Evolutionary conservation across 768 basidiomycete genomes (phyloP).

Genomic region (Lentinula edodes): DNA sequence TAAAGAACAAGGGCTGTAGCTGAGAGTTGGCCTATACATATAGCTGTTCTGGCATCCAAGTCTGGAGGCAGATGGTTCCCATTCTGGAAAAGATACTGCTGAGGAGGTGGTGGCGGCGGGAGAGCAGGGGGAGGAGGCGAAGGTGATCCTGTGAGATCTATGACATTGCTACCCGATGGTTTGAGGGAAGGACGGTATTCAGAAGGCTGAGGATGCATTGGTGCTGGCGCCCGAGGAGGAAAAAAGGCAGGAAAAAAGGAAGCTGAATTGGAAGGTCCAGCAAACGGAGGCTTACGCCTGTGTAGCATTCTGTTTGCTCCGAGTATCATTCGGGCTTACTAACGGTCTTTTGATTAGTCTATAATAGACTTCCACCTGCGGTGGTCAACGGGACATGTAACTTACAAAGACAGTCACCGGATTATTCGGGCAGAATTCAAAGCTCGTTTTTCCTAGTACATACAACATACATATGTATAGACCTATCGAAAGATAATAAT

Average conservation of each 20-base stretch:
- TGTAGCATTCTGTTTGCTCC: background rate
- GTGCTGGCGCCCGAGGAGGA: conserved; percentile 15
- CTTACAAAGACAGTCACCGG: background rate
- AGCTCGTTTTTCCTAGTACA: no score
- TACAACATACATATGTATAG: no score
- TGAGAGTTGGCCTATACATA: conserved; percentile 84
- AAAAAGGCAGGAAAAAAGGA: no score
- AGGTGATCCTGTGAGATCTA: conserved; percentile 72
- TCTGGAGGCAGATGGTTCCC: conserved; percentile 41
- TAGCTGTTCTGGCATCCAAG: conserved; percentile 72
- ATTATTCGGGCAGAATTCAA: background rate
- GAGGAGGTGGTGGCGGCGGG: conserved; percentile 25
- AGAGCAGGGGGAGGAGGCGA: conserved; percentile 23
- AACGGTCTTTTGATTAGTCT: background rate
- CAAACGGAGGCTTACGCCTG: conserved; percentile 43
- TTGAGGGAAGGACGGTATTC: conserved; percentile 19
- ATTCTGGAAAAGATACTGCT: conserved; percentile 18
- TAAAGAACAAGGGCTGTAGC: conserved; percentile 84
- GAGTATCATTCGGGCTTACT: background rate
- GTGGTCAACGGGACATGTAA: no score
- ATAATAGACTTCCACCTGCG: no score
- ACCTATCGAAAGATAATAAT: no score
- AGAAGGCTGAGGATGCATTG: conserved; percentile 17
- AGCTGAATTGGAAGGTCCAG: conserved; percentile 36
- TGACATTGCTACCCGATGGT: conserved; percentile 45